Base-by-base conservation (phyloP, 129 eudicot species). In the Deinandra increscens region DNA sequence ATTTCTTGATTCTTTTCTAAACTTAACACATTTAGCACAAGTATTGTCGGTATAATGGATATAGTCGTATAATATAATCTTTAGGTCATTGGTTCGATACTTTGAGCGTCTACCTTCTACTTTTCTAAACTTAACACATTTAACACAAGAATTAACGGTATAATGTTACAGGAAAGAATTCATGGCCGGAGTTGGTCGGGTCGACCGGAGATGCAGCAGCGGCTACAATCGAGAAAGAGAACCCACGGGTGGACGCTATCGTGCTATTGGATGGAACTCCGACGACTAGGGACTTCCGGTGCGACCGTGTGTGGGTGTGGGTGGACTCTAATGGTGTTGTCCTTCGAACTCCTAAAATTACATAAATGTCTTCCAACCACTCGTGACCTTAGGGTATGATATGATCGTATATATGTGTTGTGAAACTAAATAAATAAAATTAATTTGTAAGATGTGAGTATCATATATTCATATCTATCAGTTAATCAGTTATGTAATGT, bases 181-280 rank as follows among this genome's bases (percentile, higher is more conserved):
- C 69, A 55, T 85, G 85, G 87, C 87, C 91, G 31, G 87, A 85
- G 85, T 41, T 85, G 49, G 91, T 85, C 11, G 78, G 85, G 9
- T 18, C 2, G 19, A 45, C 48, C 0, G 87, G 91, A 33, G 62
- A 60, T n/a, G 75, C 8, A 0, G 91, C 85, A 0, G 87, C 68
- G 3, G 46, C 14, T 29, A 76, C 13, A 14, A 79, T 83, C n/a
- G 88, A 83, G 82, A 73, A 55, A 61, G 81, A 86, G 76, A 83
- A 86, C 64, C 63, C 71, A n/a, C 41, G 0, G 3, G 88, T 83
- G n/a, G 12, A 78, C 7, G 86, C 93, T 2, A 79, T 76, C 7
- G 79, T 86, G 51, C 3, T 86, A n/a, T 9, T 49, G 56, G 92
- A 86, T 5, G 82, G 88, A 38, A 73, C 79, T 66, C 44, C 77